Base-by-base conservation (phyloP, 2,329 filamentous ascomycete genomes). In the Plenodomus lindquistii region DNA sequence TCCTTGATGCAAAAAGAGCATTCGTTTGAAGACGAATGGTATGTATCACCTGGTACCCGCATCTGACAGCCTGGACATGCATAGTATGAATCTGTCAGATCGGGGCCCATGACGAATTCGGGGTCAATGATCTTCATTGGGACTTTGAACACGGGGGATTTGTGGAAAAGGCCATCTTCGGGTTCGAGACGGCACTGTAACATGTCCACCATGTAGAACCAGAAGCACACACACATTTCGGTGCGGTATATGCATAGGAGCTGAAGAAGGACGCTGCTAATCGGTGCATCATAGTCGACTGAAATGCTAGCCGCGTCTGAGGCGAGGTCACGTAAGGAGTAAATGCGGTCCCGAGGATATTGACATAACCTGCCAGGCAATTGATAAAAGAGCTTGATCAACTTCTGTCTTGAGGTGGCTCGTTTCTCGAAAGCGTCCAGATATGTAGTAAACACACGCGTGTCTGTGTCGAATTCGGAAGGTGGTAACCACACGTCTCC, bases 201-300 rank as follows among this genome's bases (percentile, higher is more conserved):
- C 34, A 36, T 36, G 34, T 36, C 34, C 6, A 36, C 34, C 34
- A 37, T 20, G n/a, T 22, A 40, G 38, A 46, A 37, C 44, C 17
- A 41, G 21, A 17, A 27, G 10, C 20, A 22, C n/a, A 29, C 21
- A 21, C 21, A 36, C 36, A 42, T 40, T 21, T 22, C 37, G 10
- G 22, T 24, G 22, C 22, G 22, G n/a, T 21, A 37, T 20, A 18
- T 7, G 35, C n/a, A 3, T 5, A 37, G n/a, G 15, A 37, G 35
- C 13, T 37, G 35, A 3, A 18, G 8, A 13, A 37, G 8, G 16
- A 37, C 16, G 9, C 22, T 8, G 5, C 11, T 31, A 13, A 8
- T 31, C 4, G 43, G 40, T 3, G 15, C 16, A 17, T 27, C 7
- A 17, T 37, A 42, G 11, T 41, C 39, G 34, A 38, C 22, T 11